Evolutionary conservation across 176 grass and related monocot species (phyloP), one percentile per base, ranked within the genome.

Genomic region (Rhynchospora pubera): DNA sequence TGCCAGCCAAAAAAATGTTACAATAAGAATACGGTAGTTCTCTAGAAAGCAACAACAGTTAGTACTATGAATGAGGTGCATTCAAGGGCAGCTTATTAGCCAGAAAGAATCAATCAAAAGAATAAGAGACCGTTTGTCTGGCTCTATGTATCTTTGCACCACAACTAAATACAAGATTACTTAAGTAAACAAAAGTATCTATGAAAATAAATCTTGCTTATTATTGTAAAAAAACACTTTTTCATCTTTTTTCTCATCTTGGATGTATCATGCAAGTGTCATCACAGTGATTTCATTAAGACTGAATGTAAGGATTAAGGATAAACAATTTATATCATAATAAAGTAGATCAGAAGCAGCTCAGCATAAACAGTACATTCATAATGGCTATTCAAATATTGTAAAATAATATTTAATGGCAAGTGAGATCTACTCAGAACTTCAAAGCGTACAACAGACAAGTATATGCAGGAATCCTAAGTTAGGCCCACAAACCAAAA

Each of bases 151-250:
- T 42, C 14, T 59, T 84, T 85, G 81, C 66, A 82, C 55, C 48
- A 48, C 11, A 81, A 85, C 57, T 84, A 89, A 66, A 60, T 57
- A 81, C 64, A 2, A 86, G 60, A 72, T 84, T 75, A 85, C 76
- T 61, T 87, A 85, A 79, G n/a, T 67, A 87, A 28, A 28, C 26
- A 28, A 28, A 74, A 53, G 50, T 75, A 32, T 76, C 43, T 63
- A 3, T 64, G 47, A 11, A 44, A 45, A 44, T 87, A 63, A 87
- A 91, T 88, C 65, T 79, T 57, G 24, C 51, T 79, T 61, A 42
- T 79, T 75, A 18, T 44, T 34, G 39, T 43, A 22, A 77, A 5
- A 77, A 57, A 79, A 34, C 28, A 58, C 70, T 51, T 24, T 12
- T 75, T 53, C n/a, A n/a, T 26, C 55, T 6, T 18, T 24, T 9